Evolutionary conservation across 192 early-diverging fungal species (phyloP), one percentile per base, ranked within the genome.

Genomic region (Rhizophagus sp.): DNA sequence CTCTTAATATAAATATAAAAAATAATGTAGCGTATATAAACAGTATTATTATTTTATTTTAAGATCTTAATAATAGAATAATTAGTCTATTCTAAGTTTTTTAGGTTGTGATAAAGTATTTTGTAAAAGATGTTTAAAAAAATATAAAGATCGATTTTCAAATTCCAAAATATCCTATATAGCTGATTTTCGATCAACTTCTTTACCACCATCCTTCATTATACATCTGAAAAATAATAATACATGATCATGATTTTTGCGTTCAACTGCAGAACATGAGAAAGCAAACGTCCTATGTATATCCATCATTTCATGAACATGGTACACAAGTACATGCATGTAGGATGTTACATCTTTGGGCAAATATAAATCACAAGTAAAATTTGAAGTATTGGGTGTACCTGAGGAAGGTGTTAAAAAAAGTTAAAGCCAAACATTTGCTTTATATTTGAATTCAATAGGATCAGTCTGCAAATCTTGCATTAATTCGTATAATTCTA

Each of bases 261-360:
- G 13, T 12, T 62, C 13, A 13, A 62, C 61, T 62, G 13, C 5
- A 8, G 61, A 62, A 62, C 61, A 62, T 22, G 61, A 62, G 12
- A 62, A 62, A 62, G 61, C 4, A 13, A 62, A 62, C 3, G 13
- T 2, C 12, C 12, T 13, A 67, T 67, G 9, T 34, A 67, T 27
- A 67, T 9, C 33, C 10, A 67, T 67, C n/a, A 67, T 30, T 67
- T 67, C 65, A 67, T 11, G 9, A 34, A 67, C 30, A 67, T 67
- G 65, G 33, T 67, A 67, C 33, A 67, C 65, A 67, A 67, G 65
- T 67, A 67, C 65, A 67, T 67, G 65, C 9, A 67, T 67, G 33
- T 67, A 67, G 11, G 30, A 27, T 30, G 65, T 67, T 36, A 67
- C 30, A 15, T 67, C 65, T 34, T 15, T 34, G 11, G 30, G 5